Percentiles rank a stretch among this genome's conserved stretches.
phyloP scores from a whole-genome alignment of 345 rosid species.

The Salix suchowensis region DNA sequence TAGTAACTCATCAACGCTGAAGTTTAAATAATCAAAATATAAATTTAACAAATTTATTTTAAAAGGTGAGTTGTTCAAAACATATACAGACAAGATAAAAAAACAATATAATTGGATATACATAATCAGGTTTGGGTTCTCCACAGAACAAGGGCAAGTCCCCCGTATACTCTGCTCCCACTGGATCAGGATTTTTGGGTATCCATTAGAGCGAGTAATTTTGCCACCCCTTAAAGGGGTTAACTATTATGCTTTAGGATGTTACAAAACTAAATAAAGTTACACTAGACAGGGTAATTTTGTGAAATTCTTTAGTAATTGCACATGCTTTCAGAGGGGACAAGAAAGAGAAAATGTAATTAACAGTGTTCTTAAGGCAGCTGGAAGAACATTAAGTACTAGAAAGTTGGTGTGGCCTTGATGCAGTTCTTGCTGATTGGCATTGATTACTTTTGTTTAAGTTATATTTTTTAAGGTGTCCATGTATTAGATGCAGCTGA shows the following conservation, averaged over 20 bases:
- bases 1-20: too few species aligned
- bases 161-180: too few species aligned
- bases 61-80: too few species aligned
- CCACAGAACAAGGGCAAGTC: too few species aligned
- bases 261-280: not conserved
- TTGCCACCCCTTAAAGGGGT: not conserved
- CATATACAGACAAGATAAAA: too few species aligned
- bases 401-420: not conserved
- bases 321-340: not conserved
- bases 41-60: too few species aligned
- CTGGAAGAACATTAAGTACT: not conserved
- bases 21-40: too few species aligned
- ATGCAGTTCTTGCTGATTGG: not conserved
- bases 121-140: too few species aligned
- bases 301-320: not conserved
- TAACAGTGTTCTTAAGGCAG: not conserved
- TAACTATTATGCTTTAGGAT: not conserved
- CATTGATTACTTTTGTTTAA: not conserved
- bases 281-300: not conserved
- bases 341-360: not conserved
- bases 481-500: conserved; percentile 58
- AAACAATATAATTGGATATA: too few species aligned
- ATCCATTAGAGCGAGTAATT: too few species aligned
- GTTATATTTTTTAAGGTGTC: not conserved
- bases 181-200: too few species aligned